These are phyloP conservation scores for Diaporthe vaccinii DNA, from an alignment of 2,329 filamentous ascomycete species.

Conservation along the genomic window DNA sequence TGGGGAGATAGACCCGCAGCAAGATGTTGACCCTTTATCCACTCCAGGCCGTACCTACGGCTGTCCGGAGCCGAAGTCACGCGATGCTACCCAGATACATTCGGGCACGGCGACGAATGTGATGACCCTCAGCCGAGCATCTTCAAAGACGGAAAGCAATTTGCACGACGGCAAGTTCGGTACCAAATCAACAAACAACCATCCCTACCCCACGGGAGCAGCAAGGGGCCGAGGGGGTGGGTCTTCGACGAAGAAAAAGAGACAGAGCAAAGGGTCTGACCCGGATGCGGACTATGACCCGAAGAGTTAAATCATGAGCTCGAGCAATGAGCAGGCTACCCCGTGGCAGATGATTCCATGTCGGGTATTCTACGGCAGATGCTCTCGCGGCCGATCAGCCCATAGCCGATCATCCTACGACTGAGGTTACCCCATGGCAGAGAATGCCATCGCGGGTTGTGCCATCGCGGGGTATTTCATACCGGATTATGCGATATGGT, in stretches of 20 bases:
- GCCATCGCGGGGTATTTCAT: background rate
- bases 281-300: background rate
- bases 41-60: background rate
- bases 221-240: background rate
- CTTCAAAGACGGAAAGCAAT: rapidly evolving
- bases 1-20: background rate
- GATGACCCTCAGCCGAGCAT: background rate
- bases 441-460: background rate
- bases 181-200: background rate
- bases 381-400: background rate
- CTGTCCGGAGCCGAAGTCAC: background rate
- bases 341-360: background rate
- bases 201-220: background rate
- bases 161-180: background rate
- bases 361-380: background rate
- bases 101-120: background rate
- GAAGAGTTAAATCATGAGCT: too few relatives aligned
- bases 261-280: background rate
- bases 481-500: background rate
- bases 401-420: background rate
- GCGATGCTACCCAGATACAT: background rate
- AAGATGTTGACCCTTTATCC: rapidly evolving
- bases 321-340: background rate
- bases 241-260: background rate
- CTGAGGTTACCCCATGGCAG: background rate